These are phyloP conservation scores for Didymella lethalis DNA, from an alignment of 2,329 filamentous ascomycete species.

Conservation along the genomic window DNA sequence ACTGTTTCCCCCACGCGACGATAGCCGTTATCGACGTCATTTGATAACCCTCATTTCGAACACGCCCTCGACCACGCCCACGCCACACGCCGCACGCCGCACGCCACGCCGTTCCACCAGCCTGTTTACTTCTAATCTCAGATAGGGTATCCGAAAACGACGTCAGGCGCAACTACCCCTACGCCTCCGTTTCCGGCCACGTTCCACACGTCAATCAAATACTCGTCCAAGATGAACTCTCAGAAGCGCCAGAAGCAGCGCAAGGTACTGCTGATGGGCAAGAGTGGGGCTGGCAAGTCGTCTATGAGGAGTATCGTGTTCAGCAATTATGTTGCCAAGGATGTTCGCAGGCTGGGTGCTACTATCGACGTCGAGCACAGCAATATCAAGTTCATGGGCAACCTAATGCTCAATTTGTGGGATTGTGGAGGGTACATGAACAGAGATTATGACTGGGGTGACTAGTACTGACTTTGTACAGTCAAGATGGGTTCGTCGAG, in stretches of 20 bases:
- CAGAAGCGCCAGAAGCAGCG: conserved; percentile 61
- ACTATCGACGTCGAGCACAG: conserved; percentile 99
- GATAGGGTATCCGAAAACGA: not conserved
- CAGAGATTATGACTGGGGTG: not conserved
- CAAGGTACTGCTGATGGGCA: conserved; percentile 73
- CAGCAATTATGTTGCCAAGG: conserved; percentile 97
- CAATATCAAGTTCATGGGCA: conserved; percentile 98
- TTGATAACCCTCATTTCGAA: conserved; percentile 6
- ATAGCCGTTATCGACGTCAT: conserved; percentile 19
- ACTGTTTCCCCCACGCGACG: conserved; percentile 6
- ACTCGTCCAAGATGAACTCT: conserved; percentile 44
- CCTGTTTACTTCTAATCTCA: not conserved
- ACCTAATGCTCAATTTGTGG: conserved; percentile 96
- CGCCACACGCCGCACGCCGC: not conserved
- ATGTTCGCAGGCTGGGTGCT: conserved; percentile 89
- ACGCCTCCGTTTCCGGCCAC: not conserved
- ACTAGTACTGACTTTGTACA: conserved; percentile 44
- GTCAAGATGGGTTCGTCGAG: conserved; percentile 98
- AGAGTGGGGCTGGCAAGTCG: conserved; percentile 96
- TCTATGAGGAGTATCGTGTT: conserved; percentile 99
- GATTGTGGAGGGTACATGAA: conserved; percentile 83
- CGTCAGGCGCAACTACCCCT: not conserved
- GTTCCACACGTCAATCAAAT: conserved; percentile 1
- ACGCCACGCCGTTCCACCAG: not conserved
- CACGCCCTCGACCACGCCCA: conserved; percentile 5